phyloP scores from a whole-genome alignment of 495 filamentous ascomycete genomes.

The Penicillium coffeae region DNA sequence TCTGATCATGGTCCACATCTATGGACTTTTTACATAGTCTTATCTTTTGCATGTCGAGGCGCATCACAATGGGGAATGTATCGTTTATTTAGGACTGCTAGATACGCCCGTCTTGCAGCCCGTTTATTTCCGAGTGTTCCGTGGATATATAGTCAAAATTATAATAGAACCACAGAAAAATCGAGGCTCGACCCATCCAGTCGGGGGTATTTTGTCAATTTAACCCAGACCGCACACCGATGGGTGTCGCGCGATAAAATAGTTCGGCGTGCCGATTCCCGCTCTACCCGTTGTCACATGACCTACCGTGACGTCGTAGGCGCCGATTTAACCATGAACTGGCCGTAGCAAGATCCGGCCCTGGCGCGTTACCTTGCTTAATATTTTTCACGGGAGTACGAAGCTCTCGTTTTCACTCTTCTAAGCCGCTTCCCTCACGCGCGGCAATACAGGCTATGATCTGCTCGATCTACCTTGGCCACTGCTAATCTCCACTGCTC shows the following conservation, averaged over 20 bases:
- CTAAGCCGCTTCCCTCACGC: neutral
- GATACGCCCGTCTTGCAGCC: slow-evolving; percentile 2
- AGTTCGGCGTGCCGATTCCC: neutral
- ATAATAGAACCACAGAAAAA: too few species aligned
- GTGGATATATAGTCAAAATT: slow-evolving; percentile 27
- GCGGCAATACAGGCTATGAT: slow-evolving; percentile 5
- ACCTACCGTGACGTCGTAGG: neutral
- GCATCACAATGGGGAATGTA: slow-evolving; percentile 6
- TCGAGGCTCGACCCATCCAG: too few species aligned
- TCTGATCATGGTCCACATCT: neutral
- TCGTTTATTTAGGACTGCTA: slow-evolving; percentile 3
- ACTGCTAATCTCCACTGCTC: slow-evolving; percentile 15
- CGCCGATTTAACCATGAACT: neutral
- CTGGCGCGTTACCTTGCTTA: neutral
- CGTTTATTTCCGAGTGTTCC: slow-evolving; percentile 1
- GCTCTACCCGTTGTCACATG: neutral
- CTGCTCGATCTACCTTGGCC: slow-evolving; percentile 11
- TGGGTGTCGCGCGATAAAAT: too few species aligned
- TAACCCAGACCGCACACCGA: too few species aligned
- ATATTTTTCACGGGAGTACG: neutral
- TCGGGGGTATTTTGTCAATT: too few species aligned
- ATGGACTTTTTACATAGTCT: neutral
- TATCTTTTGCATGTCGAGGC: slow-evolving; percentile 10
- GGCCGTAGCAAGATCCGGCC: neutral
- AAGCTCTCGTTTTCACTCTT: neutral